Evolutionary conservation across 805 yeast species (phyloP).

Genomic region (Suhomyces emberorum): DNA sequence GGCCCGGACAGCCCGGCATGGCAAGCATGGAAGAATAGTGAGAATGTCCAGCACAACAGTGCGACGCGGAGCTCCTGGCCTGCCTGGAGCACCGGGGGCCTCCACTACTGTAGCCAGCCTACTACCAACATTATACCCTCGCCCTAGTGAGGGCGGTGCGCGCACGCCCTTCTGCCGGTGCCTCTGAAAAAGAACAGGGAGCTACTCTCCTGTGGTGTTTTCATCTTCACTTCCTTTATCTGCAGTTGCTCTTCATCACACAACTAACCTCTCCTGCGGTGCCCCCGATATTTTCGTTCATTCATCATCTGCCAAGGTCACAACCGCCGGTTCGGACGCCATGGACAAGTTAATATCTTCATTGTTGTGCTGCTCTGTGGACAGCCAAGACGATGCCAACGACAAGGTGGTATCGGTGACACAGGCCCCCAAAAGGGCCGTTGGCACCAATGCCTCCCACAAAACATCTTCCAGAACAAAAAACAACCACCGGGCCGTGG

Average conservation of each 20-base stretch:
- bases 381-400: conserved; percentile 30
- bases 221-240: not conserved
- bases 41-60: too few species aligned
- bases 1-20: too few species aligned
- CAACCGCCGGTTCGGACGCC: conserved; percentile 4
- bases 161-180: conserved; percentile 2
- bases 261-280: not conserved
- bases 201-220: too few species aligned
- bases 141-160: not conserved
- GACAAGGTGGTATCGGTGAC: conserved; percentile 22
- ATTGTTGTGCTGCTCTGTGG: conserved; percentile 39
- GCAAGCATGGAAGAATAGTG: too few species aligned
- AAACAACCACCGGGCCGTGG: not conserved
- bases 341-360: conserved; percentile 33
- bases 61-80: too few species aligned
- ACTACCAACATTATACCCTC: too few species aligned
- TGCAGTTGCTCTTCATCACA: not conserved
- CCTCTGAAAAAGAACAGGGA: conserved; percentile 4
- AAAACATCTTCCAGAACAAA: not conserved
- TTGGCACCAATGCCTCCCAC: conserved; percentile 1
- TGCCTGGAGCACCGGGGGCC: too few species aligned
- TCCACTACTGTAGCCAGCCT: too few species aligned
- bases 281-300: not conserved
- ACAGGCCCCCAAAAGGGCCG: conserved; percentile 2
- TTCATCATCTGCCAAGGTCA: not conserved